Percentiles rank a stretch among this genome's conserved stretches.
These are phyloP conservation scores for Aspergillus sp. DNA, from an alignment of 2,329 filamentous ascomycete species.

Conservation along the genomic window DNA sequence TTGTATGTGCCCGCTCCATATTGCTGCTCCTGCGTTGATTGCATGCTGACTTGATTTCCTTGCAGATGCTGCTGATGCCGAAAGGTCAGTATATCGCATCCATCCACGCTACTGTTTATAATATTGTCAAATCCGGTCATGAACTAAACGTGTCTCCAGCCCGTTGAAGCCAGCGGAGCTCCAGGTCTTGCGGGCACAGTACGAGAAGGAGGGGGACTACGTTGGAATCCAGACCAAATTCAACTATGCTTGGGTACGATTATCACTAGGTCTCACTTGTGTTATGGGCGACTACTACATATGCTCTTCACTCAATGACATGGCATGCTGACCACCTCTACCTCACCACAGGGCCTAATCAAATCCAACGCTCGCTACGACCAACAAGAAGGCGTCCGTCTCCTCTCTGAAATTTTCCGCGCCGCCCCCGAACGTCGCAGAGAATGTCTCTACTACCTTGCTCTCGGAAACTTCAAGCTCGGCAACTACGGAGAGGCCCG, in stretches of 20 bases:
- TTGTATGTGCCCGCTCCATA: conserved; percentile 32
- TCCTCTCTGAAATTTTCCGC: conserved; percentile 95
- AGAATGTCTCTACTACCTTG: conserved; percentile 97
- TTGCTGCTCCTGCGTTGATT: background rate
- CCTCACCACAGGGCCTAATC: conserved; percentile 66
- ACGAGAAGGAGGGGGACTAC: conserved; percentile 95
- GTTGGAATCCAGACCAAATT: conserved; percentile 98
- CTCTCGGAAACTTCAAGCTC: conserved; percentile 94
- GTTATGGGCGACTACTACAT: no score
- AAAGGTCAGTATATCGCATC: conserved; percentile 58
- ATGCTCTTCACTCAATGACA: no score
- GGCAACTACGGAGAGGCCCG: conserved; percentile 94
- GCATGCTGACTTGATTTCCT: conserved; percentile 14
- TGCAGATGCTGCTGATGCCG: conserved; percentile 90
- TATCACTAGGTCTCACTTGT: no score
- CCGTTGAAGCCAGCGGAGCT: conserved; percentile 88
- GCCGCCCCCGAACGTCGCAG: conserved; percentile 84
- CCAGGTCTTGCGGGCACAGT: conserved; percentile 84
- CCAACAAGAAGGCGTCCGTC: conserved; percentile 87
- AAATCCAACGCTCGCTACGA: conserved; percentile 80
- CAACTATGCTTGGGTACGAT: conserved; percentile 92
- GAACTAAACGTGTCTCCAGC: conserved; percentile 41
- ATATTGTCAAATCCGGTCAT: background rate
- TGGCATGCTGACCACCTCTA: no score
- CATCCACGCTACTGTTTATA: background rate